phyloP scores from a whole-genome alignment of 768 basidiomycete species.

The Favolaschia claudopus region DNA sequence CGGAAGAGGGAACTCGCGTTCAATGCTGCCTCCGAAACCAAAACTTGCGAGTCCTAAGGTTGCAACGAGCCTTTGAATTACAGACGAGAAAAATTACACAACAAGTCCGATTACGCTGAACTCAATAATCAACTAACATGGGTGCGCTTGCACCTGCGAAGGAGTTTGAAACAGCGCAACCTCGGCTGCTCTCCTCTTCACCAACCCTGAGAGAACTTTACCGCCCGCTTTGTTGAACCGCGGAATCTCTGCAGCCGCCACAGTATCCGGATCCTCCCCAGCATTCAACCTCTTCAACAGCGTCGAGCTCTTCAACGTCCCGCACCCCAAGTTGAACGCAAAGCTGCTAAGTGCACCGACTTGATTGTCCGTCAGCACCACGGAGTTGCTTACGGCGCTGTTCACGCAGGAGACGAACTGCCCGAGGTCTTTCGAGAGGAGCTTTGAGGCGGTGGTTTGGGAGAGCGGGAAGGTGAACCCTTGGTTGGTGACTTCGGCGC shows the following conservation, averaged over 20 bases:
- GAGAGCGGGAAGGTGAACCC: conserved; percentile 42
- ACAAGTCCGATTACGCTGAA: no score
- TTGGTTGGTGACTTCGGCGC: conserved; percentile 38
- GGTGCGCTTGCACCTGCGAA: conserved; percentile 35
- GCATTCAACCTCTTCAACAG: conserved; percentile 40
- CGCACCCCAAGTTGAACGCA: conserved; percentile 42
- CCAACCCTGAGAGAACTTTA: conserved; percentile 35
- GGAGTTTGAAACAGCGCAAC: conserved; percentile 41
- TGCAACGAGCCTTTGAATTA: no score
- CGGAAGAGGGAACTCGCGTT: no score
- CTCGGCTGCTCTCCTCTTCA: conserved; percentile 37
- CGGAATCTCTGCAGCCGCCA: conserved; percentile 41
- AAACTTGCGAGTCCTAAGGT: no score
- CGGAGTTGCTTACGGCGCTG: conserved; percentile 31
- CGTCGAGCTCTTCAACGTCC: conserved; percentile 33
- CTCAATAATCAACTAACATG: conserved; percentile 24
- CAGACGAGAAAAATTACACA: no score
- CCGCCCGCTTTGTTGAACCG: conserved; percentile 41
- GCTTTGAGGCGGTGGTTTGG: conserved; percentile 35
- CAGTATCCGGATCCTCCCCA: conserved; percentile 41
- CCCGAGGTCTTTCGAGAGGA: conserved; percentile 37
- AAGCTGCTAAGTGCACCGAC: conserved; percentile 42
- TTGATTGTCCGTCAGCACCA: conserved; percentile 42
- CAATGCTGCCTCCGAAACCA: no score
- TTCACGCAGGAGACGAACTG: conserved; percentile 40